Conservation (phyloP, 805 yeast species). For the Maudiozyma barnettii region DNA sequence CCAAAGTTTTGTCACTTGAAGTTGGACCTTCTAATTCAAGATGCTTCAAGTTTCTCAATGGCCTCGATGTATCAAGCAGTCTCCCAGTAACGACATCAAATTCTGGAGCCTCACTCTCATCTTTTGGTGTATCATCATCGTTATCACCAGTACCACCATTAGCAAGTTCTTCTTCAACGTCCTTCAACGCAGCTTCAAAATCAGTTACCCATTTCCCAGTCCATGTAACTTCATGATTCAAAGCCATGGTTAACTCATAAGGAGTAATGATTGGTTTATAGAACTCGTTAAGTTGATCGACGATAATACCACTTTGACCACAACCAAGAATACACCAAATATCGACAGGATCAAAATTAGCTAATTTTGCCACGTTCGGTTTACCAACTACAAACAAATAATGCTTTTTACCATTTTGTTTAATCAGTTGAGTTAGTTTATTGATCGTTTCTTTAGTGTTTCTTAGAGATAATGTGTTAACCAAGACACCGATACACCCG, state of each 20-base stretch:
- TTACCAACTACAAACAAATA: slow-evolving; percentile 95
- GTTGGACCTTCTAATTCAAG: slow-evolving; percentile 45
- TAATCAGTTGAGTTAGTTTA: slow-evolving; percentile 49
- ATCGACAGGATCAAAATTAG: slow-evolving; percentile 90
- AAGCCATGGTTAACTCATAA: slow-evolving; percentile 75
- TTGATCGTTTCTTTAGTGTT: slow-evolving; percentile 64
- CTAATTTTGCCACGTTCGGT: slow-evolving; percentile 93
- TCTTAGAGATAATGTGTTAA: slow-evolving; percentile 76
- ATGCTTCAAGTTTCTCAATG: slow-evolving; percentile 60
- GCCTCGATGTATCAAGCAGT: slow-evolving; percentile 58
- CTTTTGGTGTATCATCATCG: slow-evolving; percentile 10
- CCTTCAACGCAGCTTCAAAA: slow-evolving; percentile 45
- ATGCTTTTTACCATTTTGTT: slow-evolving; percentile 76
- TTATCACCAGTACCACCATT: slow-evolving; percentile 28
- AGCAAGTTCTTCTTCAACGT: slow-evolving; percentile 25
- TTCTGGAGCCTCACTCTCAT: slow-evolving; percentile 46
- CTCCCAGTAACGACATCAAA: slow-evolving; percentile 86
- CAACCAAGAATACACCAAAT: slow-evolving; percentile 94
- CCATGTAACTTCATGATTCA: slow-evolving; percentile 73
- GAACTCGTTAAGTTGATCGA: slow-evolving; percentile 71
- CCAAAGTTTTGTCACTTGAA: slow-evolving; percentile 31
- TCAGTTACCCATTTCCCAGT: slow-evolving; percentile 89
- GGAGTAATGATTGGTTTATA: slow-evolving; percentile 92
- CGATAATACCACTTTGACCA: slow-evolving; percentile 82
- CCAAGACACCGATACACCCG: slow-evolving; percentile 82